Evolutionary conservation across 2,329 filamentous ascomycete genomes (phyloP).

Genomic region (Sporothrix humicola): DNA sequence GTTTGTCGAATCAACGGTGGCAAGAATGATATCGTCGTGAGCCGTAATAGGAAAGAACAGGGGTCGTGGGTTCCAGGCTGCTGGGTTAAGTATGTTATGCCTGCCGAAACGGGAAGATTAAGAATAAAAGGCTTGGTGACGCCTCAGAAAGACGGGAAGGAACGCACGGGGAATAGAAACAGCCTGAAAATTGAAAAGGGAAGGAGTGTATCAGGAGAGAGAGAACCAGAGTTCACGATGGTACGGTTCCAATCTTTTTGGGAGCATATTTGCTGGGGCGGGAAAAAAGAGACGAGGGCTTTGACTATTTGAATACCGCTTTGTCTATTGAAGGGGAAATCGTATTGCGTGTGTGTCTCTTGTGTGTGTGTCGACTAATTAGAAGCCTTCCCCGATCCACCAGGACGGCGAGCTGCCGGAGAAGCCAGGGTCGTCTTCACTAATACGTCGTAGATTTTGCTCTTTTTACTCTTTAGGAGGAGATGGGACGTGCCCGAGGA

Average conservation of each 20-base stretch:
- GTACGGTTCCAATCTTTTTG: not conserved
- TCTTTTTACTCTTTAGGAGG: not conserved
- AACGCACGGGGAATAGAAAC: not conserved
- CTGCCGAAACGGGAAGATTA: not conserved
- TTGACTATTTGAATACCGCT: constrained; percentile 19
- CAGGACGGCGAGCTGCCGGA: constrained; percentile 33
- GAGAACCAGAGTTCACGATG: not conserved
- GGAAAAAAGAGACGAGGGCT: not conserved
- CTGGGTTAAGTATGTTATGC: not conserved
- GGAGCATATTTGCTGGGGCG: not conserved
- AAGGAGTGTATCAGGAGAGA: not conserved
- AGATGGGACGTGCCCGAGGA: not conserved
- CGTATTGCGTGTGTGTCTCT: not conserved
- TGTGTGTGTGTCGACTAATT: not conserved
- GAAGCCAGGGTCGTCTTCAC: constrained; percentile 2
- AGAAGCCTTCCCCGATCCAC: constrained; percentile 24
- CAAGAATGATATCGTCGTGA: not conserved
- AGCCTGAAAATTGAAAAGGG: constrained; percentile 4
- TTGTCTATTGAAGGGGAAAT: not conserved
- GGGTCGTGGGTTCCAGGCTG: not conserved
- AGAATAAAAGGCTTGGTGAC: not conserved
- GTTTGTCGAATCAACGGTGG: not conserved
- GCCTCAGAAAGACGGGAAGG: constrained; percentile 4
- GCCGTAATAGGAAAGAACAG: constrained; percentile 13
- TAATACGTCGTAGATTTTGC: not conserved